Conservation (phyloP, 2,329 filamentous ascomycete species). For the Fusarium siculi region DNA sequence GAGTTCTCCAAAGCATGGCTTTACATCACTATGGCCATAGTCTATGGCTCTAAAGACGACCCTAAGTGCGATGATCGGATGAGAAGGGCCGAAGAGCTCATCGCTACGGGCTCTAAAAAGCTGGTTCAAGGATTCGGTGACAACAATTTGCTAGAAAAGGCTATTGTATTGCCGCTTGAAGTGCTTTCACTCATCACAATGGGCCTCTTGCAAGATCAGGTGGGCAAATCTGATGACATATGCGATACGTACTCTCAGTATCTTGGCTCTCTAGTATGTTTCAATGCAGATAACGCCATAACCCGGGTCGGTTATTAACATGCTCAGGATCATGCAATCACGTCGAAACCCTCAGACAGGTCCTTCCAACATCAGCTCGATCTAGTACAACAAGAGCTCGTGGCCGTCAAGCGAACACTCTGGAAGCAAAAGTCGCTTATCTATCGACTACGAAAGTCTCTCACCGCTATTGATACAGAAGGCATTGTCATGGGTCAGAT, state of each 20-base stretch:
- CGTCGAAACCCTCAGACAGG: constrained; percentile 52
- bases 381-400: constrained; percentile 55
- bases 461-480: constrained; percentile 28
- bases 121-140: constrained; percentile 50
- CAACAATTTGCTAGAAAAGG: constrained; percentile 48
- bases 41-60: constrained; percentile 41
- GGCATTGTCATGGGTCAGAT: constrained; percentile 22
- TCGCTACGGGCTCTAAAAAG: constrained; percentile 51
- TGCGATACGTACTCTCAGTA: constrained; percentile 56
- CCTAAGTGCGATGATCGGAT: constrained; percentile 47
- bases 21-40: constrained; percentile 53
- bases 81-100: constrained; percentile 43
- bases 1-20: constrained; percentile 56
- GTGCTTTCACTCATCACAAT: constrained; percentile 54
- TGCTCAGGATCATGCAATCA: constrained; percentile 53
- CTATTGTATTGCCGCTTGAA: constrained; percentile 55
- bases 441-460: constrained; percentile 39
- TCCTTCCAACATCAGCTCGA: constrained; percentile 55
- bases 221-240: constrained; percentile 52
- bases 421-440: constrained; percentile 48
- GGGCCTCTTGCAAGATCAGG: constrained; percentile 53
- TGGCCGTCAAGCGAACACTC: constrained; percentile 51
- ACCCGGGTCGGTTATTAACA: constrained; percentile 21
- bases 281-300: neutral
- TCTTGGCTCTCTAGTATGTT: constrained; percentile 53